A percentile compares a stretch with the other conserved stretches of the same genome.
phyloP scores from a whole-genome alignment of 179 eudicot species.

The Nepenthes alata region DNA sequence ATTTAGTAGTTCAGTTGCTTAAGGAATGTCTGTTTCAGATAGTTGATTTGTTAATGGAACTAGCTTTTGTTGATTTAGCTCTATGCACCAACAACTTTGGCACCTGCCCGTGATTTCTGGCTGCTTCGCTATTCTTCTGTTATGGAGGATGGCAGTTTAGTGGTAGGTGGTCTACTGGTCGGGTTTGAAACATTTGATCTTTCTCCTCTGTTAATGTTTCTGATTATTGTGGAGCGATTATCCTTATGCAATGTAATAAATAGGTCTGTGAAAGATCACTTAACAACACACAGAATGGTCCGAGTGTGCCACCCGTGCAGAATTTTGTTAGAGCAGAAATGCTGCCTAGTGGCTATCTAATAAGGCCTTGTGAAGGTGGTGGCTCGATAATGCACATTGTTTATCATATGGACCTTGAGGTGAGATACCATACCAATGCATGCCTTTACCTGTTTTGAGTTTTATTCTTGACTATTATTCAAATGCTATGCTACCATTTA shows the following conservation, averaged over 20 bases:
- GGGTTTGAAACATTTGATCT: neutral
- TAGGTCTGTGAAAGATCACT: conserved; percentile 91
- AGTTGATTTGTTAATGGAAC: neutral
- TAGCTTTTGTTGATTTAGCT: conserved; percentile 28
- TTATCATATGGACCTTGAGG: conserved; percentile 90
- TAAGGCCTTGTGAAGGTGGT: conserved; percentile 94
- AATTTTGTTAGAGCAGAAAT: conserved; percentile 83
- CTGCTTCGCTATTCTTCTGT: conserved; percentile 64
- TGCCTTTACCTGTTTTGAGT: neutral
- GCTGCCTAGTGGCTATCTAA: conserved; percentile 81
- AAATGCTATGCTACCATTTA: conserved; percentile 1
- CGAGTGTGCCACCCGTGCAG: conserved; percentile 79
- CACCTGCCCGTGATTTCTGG: conserved; percentile 88
- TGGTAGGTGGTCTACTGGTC: conserved; percentile 28
- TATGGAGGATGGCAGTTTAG: conserved; percentile 71
- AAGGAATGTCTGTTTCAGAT: neutral
- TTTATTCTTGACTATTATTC: neutral
- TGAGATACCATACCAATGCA: conserved; percentile 6
- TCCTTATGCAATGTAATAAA: neutral
- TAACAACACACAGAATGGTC: conserved; percentile 85
- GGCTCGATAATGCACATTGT: conserved; percentile 90
- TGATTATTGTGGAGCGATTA: neutral
- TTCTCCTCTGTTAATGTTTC: neutral
- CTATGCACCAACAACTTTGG: conserved; percentile 77
- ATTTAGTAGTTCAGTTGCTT: neutral